Conservation (phyloP, 169 alveolate species). For the Plasmodium knowlesi region DNA sequence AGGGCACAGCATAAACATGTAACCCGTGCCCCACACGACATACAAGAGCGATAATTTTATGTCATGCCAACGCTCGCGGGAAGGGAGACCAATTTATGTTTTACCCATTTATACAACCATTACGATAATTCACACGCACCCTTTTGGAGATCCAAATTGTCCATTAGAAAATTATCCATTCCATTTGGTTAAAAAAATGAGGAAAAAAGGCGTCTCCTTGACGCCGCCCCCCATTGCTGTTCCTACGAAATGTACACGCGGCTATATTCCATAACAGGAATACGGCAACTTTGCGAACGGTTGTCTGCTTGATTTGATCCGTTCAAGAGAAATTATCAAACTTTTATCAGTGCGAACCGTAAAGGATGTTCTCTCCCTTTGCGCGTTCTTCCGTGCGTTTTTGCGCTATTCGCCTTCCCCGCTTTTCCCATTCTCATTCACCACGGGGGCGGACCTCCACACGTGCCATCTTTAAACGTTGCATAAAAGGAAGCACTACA, state of each 20-base stretch:
- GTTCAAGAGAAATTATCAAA: neutral
- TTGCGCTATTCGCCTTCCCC: neutral
- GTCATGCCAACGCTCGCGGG: neutral
- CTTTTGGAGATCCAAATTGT: neutral
- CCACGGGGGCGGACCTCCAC: neutral
- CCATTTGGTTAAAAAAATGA: neutral
- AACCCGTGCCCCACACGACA: neutral
- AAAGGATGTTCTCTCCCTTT: neutral
- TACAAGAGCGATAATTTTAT: neutral
- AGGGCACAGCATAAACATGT: neutral
- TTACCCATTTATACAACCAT: neutral
- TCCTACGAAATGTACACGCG: neutral
- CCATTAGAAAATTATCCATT: neutral
- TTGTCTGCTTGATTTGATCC: neutral
- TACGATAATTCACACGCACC: neutral
- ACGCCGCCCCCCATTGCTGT: neutral
- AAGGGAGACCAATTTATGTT: neutral
- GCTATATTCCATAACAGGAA: neutral
- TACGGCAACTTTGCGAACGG: neutral
- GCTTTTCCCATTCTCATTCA: neutral
- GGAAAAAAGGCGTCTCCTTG: neutral
- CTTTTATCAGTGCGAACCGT: neutral
- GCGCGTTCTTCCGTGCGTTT: neutral
- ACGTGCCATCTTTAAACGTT: neutral
- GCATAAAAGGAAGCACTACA: neutral